A percentile compares a stretch with the other conserved stretches of the same genome.
phyloP scores from a whole-genome alignment of 805 yeast genomes.

The Spathaspora hagerdaliae region DNA sequence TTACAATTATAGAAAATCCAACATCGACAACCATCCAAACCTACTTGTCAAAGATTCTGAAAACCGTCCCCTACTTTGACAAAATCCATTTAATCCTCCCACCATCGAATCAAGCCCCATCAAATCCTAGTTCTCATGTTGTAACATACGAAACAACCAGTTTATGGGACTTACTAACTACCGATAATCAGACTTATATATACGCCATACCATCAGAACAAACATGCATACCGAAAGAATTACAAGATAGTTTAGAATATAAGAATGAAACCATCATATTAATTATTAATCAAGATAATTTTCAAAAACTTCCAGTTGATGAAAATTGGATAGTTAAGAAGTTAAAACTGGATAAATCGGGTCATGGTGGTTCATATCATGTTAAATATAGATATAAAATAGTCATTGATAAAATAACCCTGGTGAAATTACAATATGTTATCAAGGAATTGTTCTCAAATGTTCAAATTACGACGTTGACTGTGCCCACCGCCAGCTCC shows the following conservation, averaged over 20 bases:
- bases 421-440: slow-evolving; percentile 2
- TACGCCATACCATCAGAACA: neutral
- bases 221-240: neutral
- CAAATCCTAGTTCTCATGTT: neutral
- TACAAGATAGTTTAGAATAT: neutral
- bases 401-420: neutral
- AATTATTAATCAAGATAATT: neutral
- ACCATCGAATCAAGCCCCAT: neutral
- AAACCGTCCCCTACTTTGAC: neutral
- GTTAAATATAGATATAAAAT: slow-evolving; percentile 1
- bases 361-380: slow-evolving; percentile 5
- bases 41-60: neutral
- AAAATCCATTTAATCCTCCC: neutral
- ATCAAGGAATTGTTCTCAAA: slow-evolving; percentile 1
- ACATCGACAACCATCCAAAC: neutral
- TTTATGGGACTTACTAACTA: slow-evolving; percentile 1
- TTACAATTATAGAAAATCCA: neutral
- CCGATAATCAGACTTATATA: neutral
- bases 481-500: neutral
- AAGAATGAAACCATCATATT: neutral
- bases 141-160: neutral
- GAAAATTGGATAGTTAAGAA: neutral
- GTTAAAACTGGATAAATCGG: slow-evolving; percentile 1
- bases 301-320: slow-evolving; percentile 1
- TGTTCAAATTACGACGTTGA: neutral